Percentiles rank a stretch among this genome's conserved stretches.
Evolutionary conservation across 768 basidiomycete species (phyloP).

Genomic region (Termitomyces sp.): DNA sequence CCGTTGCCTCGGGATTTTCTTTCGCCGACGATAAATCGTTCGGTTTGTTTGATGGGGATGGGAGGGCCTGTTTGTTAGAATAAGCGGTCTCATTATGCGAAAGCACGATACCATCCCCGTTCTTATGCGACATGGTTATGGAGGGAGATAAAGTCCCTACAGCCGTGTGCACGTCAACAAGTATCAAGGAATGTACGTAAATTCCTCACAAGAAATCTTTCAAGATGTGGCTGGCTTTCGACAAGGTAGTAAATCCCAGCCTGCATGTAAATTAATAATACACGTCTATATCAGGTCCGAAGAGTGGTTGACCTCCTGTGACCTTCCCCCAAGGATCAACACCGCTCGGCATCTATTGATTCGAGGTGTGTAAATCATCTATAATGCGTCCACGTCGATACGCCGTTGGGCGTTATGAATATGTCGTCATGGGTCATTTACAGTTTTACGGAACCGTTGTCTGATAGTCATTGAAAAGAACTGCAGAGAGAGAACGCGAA

Average conservation of each 20-base stretch:
- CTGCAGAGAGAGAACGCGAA: not conserved
- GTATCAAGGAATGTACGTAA: slow-evolving; percentile 13
- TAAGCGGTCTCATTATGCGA: not conserved
- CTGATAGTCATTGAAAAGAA: not conserved
- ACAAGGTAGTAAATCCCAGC: not conserved
- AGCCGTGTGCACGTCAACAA: slow-evolving; percentile 14
- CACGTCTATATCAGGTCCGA: not conserved
- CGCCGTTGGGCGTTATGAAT: not conserved
- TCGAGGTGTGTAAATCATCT: slow-evolving; percentile 3
- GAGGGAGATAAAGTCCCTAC: slow-evolving; percentile 11
- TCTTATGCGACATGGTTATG: slow-evolving; percentile 11
- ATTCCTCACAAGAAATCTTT: slow-evolving; percentile 14
- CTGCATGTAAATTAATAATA: not conserved
- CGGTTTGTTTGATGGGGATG: slow-evolving; percentile 5
- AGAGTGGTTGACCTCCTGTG: not conserved
- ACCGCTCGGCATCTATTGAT: slow-evolving; percentile 5
- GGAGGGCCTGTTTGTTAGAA: slow-evolving; percentile 7
- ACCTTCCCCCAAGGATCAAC: not conserved
- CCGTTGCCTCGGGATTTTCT: slow-evolving; percentile 7
- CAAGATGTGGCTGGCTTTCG: slow-evolving; percentile 10
- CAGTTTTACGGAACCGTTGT: not conserved
- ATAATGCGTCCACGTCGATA: not conserved
- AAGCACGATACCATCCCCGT: slow-evolving; percentile 3
- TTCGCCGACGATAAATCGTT: slow-evolving; percentile 5
- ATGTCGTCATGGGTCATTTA: not conserved